phyloP scores from a whole-genome alignment of 768 basidiomycete species.

The Psilocybe cyanescens region DNA sequence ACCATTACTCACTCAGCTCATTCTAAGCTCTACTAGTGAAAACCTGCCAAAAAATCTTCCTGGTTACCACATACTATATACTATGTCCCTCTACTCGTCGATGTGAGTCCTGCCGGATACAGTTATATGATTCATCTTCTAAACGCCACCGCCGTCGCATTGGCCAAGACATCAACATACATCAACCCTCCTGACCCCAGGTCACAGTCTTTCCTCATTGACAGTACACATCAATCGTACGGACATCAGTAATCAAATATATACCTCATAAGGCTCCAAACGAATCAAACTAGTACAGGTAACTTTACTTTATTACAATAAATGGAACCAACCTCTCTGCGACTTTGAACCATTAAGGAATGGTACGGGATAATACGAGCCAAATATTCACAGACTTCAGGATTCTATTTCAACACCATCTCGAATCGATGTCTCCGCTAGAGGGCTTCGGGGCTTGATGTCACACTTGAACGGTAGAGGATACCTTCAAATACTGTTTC shows the following conservation, averaged over 20 bases:
- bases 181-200: too few relatives aligned
- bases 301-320: too few relatives aligned
- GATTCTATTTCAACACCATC: not conserved
- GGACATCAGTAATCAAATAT: conserved; percentile 48
- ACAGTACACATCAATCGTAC: too few relatives aligned
- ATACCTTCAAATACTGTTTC: conserved; percentile 2
- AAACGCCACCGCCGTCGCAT: too few relatives aligned
- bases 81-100: not conserved
- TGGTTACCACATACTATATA: not conserved
- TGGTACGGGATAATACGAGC: too few relatives aligned
- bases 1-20: not conserved
- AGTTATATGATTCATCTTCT: not conserved
- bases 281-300: too few relatives aligned
- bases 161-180: too few relatives aligned
- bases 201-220: too few relatives aligned
- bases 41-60: not conserved
- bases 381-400: too few relatives aligned
- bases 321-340: too few relatives aligned
- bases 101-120: not conserved
- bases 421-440: not conserved
- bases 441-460: conserved; percentile 4
- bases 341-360: too few relatives aligned
- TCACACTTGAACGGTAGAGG: conserved; percentile 12
- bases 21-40: not conserved
- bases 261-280: conserved; percentile 44